Base-by-base conservation (phyloP, 768 basidiomycete genomes). In the Leccinum obscurum region DNA sequence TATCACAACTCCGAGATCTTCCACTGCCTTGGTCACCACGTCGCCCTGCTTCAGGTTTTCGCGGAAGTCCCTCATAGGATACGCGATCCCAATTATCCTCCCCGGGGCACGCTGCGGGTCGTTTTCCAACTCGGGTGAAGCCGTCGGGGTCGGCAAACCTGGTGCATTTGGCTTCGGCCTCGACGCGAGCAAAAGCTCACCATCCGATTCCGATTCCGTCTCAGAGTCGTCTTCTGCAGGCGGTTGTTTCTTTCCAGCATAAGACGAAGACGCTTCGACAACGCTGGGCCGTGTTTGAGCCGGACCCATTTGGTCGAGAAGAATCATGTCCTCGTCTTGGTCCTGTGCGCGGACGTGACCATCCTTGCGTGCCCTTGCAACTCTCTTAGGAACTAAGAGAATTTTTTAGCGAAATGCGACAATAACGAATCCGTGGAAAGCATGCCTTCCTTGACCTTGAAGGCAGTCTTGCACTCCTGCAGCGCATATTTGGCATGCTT, bases 21-120 rank as follows among this genome's bases (percentile, higher is more conserved):
- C 86, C 8, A 93, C 89, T 0, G 92, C 93, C 74, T 95, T 93
- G 14, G 82, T 85, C 41, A 95, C 91, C 20, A 93, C 76, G 71
- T 93, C 93, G 0, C 92, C 92, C 56, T 81, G 81, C 28, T 78
- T 80, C 35, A 91, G 75, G 68, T 92, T 90, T 66, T 80, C 77
- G 61, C 78, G 76, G 77, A 95, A 97, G 72, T 96, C 94, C 51
- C 78, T 77, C 55, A 95, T 77, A 1, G 94, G 94, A 64, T 80
- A 79, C 0, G 87, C 85, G 41, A 79, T 83, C 9, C 92, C 90
- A 41, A 96, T 85, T 55, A 95, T 89, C 52, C 91, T 78, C 5
- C 90, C 90, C 0, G 85, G 81, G 15, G 83, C 85, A 14, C 83
- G 81, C 30, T 82, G 83, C 15, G 77, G 78, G 58, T 86, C 82